These are phyloP conservation scores for Puccinia triticina DNA, from an alignment of 1,284 basidiomycete species.

Conservation along the genomic window DNA sequence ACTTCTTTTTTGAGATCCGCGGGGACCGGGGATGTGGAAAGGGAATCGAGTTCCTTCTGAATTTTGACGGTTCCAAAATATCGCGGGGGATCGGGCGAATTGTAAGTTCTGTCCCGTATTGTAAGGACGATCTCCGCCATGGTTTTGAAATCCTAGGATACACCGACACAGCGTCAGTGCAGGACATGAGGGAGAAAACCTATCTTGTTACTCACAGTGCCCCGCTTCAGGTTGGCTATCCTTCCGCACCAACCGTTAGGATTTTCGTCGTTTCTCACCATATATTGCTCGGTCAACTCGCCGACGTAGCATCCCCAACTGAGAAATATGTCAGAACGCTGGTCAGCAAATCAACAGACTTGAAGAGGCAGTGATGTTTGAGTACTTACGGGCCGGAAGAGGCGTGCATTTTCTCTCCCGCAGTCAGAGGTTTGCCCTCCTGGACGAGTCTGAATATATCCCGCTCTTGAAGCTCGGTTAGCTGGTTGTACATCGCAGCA, in stretches of 20 bases:
- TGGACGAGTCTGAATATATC: conserved; percentile 52
- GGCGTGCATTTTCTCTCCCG: conserved; percentile 51
- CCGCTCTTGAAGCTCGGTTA: conserved; percentile 48
- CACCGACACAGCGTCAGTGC: not conserved
- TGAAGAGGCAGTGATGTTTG: not conserved
- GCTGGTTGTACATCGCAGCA: conserved; percentile 41
- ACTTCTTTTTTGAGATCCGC: conserved; percentile 22
- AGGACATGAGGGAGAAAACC: not conserved
- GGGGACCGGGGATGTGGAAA: conserved; percentile 9
- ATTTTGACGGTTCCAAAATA: not conserved
- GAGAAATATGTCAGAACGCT: not conserved
- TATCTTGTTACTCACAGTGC: conserved; percentile 27
- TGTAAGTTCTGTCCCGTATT: conserved; percentile 21
- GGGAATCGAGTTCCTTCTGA: conserved; percentile 29
- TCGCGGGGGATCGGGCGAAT: not conserved
- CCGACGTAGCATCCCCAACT: conserved; percentile 39
- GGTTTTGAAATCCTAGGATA: conserved; percentile 45
- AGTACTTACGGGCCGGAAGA: conserved; percentile 43
- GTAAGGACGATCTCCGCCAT: conserved; percentile 45
- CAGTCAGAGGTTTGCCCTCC: conserved; percentile 46
- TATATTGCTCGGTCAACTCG: conserved; percentile 37
- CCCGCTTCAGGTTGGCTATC: conserved; percentile 47
- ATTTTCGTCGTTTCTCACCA: conserved; percentile 28
- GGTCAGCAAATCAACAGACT: not conserved
- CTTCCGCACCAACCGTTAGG: conserved; percentile 50